These are phyloP conservation scores for Carex kokanica DNA, from an alignment of 176 grass and related monocot species.

Conservation along the genomic window DNA sequence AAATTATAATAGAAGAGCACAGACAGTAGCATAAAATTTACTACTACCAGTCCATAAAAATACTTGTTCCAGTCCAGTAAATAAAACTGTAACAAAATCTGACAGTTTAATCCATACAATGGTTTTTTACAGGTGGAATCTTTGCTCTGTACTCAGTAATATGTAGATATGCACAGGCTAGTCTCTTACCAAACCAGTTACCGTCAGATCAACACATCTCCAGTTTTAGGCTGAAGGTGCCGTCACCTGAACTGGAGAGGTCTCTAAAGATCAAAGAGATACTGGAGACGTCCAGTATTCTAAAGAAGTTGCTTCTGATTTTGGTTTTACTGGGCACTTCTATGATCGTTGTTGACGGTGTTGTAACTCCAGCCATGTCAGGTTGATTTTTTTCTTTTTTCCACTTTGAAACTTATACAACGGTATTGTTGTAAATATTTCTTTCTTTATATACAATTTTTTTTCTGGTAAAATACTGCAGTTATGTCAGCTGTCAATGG, in stretches of 20 bases:
- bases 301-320: slow-evolving; percentile 92
- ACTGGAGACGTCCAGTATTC: slow-evolving; percentile 73
- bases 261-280: slow-evolving; percentile 87
- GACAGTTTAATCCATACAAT: neutral
- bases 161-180: slow-evolving; percentile 91
- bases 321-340: slow-evolving; percentile 93
- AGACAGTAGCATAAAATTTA: neutral
- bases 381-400: slow-evolving; percentile 38
- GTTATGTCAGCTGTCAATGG: slow-evolving; percentile 99
- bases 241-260: slow-evolving; percentile 91
- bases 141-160: slow-evolving; percentile 98
- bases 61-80: neutral
- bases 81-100: neutral
- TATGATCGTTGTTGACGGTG: slow-evolving; percentile 91
- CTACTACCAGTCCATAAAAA: neutral
- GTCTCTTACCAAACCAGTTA: slow-evolving; percentile 82
- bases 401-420: slow-evolving; percentile 7
- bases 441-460: slow-evolving; percentile 39
- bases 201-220: slow-evolving; percentile 90
- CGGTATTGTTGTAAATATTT: slow-evolving; percentile 58
- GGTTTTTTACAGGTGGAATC: slow-evolving; percentile 73
- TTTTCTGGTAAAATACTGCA: slow-evolving; percentile 42
- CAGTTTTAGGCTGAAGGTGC: slow-evolving; percentile 89
- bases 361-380: slow-evolving; percentile 93
- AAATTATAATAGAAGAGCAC: neutral